Percentiles rank a stretch among this genome's conserved stretches.
These are phyloP conservation scores for Entoloma clypeatum DNA, from an alignment of 1,284 basidiomycete species.

Conservation along the genomic window DNA sequence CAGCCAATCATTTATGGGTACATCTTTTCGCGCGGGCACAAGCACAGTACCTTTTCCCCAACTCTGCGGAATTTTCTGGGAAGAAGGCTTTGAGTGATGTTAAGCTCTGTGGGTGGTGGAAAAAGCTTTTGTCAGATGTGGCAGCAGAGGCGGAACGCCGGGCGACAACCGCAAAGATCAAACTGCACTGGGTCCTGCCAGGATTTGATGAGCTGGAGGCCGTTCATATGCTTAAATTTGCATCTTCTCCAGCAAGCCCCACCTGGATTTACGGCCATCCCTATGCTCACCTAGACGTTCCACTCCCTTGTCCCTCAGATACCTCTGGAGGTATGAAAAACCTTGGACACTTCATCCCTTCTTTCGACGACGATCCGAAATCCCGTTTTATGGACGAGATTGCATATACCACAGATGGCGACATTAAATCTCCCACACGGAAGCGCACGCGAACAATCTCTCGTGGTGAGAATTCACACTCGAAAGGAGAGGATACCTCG, in stretches of 20 bases:
- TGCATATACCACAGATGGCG: constrained; percentile 62
- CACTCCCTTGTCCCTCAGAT: constrained; percentile 51
- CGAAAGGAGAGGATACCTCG: constrained; percentile 18
- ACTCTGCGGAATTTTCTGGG: constrained; percentile 69
- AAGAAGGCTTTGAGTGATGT: constrained; percentile 82
- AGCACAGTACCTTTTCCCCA: constrained; percentile 91
- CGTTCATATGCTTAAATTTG: constrained; percentile 49
- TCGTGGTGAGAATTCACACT: constrained; percentile 18
- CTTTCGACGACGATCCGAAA: constrained; percentile 92
- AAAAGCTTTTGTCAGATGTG: constrained; percentile 61
- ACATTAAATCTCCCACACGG: constrained; percentile 55
- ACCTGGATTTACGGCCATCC: constrained; percentile 76
- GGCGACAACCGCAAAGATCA: constrained; percentile 26
- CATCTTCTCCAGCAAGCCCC: constrained; percentile 26
- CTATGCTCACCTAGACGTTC: constrained; percentile 57
- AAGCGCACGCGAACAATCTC: constrained; percentile 45
- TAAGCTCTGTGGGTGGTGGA: constrained; percentile 92
- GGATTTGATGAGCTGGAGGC: constrained; percentile 74
- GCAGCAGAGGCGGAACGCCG: constrained; percentile 36
- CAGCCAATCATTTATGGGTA: constrained; percentile 61
- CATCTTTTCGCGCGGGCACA: constrained; percentile 93
- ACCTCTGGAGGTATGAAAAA: constrained; percentile 33
- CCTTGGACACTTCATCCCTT: constrained; percentile 77
- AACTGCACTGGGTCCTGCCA: constrained; percentile 69
- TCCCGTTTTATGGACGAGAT: constrained; percentile 88